These are phyloP conservation scores for Teratosphaeria gauchensis DNA, from an alignment of 2,329 filamentous ascomycete genomes.

Conservation along the genomic window DNA sequence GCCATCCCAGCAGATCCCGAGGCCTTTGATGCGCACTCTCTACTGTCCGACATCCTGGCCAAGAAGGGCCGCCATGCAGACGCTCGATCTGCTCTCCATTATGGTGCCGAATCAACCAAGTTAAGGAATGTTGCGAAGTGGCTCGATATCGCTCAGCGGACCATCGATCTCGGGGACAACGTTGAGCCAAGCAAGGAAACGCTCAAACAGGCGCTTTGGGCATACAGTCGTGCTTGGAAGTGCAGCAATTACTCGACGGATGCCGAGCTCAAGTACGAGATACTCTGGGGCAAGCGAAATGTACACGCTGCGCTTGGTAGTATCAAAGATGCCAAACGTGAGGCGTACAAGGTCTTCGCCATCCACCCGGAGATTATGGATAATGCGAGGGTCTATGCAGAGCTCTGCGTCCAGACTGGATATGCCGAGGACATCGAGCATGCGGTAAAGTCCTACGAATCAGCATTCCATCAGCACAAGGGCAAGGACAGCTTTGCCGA, in stretches of 20 bases:
- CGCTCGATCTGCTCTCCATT: slow-evolving; percentile 46
- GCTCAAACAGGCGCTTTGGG: slow-evolving; percentile 40
- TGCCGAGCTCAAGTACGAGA: slow-evolving; percentile 37
- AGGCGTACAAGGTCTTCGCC: slow-evolving; percentile 46
- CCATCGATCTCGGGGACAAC: slow-evolving; percentile 40
- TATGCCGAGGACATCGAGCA: slow-evolving; percentile 16
- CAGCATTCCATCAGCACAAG: slow-evolving; percentile 36
- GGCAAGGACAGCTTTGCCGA: slow-evolving; percentile 23
- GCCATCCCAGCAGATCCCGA: slow-evolving; percentile 51
- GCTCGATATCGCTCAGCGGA: slow-evolving; percentile 47
- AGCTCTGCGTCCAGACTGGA: slow-evolving; percentile 33
- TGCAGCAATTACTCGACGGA: slow-evolving; percentile 44
- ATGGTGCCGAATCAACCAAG: slow-evolving; percentile 35
- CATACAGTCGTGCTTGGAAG: slow-evolving; percentile 13
- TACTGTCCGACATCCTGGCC: slow-evolving; percentile 50
- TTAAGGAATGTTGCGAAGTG: slow-evolving; percentile 44
- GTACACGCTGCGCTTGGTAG: slow-evolving; percentile 43
- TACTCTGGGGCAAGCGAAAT: slow-evolving; percentile 43
- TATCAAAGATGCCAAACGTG: slow-evolving; percentile 39
- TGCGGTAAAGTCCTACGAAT: slow-evolving; percentile 36
- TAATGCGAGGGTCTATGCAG: slow-evolving; percentile 47
- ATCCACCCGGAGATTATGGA: slow-evolving; percentile 44
- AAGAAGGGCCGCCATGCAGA: slow-evolving; percentile 48
- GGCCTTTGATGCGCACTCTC: slow-evolving; percentile 51
- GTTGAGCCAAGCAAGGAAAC: slow-evolving; percentile 25